These are phyloP conservation scores for Rubia balearica DNA, from an alignment of 305 asterid species.

Conservation along the genomic window DNA sequence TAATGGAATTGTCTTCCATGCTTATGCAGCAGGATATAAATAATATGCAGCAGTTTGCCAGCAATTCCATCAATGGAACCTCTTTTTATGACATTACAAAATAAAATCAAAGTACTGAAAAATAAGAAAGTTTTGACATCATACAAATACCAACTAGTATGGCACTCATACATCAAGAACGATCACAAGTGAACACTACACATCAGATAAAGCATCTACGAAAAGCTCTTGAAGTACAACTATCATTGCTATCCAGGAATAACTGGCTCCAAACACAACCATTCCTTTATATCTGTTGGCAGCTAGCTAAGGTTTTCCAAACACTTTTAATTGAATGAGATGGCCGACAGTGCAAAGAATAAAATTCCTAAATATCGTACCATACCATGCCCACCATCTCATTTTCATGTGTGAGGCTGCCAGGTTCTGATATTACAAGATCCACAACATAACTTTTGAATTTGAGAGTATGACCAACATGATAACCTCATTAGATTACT, in stretches of 20 bases:
- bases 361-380: neutral
- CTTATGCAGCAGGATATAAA: neutral
- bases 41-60: neutral
- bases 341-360: neutral
- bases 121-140: neutral
- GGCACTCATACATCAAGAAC: neutral
- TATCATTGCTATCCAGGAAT: conserved; percentile 8
- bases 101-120: neutral
- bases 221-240: neutral
- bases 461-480: neutral
- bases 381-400: neutral
- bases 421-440: neutral
- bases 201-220: neutral
- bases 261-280: neutral
- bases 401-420: neutral
- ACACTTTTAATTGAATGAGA: neutral
- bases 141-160: neutral
- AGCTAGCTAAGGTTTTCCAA: neutral
- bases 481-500: neutral
- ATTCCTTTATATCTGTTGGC: neutral
- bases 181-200: neutral
- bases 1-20: too few species aligned
- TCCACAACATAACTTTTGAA: neutral
- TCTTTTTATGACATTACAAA: conserved; percentile 2
- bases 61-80: neutral